These are phyloP conservation scores for Aphanomyces stellatus DNA, from an alignment of 352 stramenopile species.

Conservation along the genomic window DNA sequence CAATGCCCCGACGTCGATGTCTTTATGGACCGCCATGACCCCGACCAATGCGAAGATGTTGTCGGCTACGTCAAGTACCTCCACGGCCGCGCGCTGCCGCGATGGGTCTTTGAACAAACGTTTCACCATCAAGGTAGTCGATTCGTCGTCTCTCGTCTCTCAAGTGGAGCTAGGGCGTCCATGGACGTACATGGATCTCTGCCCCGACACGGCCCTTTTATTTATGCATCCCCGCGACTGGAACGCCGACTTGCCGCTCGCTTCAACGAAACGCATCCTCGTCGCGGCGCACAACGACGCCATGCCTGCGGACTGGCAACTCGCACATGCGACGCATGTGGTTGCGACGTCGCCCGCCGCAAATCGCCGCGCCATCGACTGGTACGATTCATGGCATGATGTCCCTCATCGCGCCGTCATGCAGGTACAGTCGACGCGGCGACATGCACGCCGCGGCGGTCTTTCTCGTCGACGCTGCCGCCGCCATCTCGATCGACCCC, in stretches of 20 bases:
- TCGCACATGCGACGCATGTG: neutral
- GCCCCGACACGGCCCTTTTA: neutral
- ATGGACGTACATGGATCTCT: neutral
- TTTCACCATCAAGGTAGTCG: conserved; percentile 27
- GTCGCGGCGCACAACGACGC: neutral
- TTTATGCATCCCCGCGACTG: neutral
- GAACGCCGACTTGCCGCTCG: neutral
- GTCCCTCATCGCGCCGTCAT: neutral
- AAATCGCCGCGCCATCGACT: neutral
- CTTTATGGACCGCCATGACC: conserved; percentile 38
- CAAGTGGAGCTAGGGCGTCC: neutral
- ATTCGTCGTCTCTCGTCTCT: neutral
- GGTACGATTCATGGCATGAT: neutral
- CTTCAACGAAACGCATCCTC: neutral
- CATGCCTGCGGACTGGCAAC: neutral
- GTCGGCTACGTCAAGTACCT: conserved; percentile 43
- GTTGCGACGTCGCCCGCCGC: neutral
- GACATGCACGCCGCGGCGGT: conserved; percentile 35
- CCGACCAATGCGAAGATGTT: conserved; percentile 57
- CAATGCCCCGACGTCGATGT: conserved; percentile 46
- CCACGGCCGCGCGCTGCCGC: conserved; percentile 33
- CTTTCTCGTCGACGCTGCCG: conserved; percentile 32
- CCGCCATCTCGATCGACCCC: conserved; percentile 42
- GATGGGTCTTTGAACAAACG: conserved; percentile 30
- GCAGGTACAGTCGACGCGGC: conserved; percentile 30